Conservation (phyloP, 805 yeast species). For the Myxozyma monticola region DNA sequence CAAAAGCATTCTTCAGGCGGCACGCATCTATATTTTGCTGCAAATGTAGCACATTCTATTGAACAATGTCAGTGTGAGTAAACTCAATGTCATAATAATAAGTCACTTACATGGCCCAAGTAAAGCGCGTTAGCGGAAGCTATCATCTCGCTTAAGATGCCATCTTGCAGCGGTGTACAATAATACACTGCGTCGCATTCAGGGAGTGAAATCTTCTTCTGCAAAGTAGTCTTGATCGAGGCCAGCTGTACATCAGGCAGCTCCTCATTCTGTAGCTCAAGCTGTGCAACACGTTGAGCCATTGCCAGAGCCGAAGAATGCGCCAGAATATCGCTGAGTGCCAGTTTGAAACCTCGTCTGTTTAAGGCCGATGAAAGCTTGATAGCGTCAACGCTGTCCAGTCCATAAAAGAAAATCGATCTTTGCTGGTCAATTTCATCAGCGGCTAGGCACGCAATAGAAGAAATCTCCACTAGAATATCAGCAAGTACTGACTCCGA, state of each 20-base stretch:
- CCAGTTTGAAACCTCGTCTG: slow-evolving; percentile 9
- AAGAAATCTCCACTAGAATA: slow-evolving; percentile 5
- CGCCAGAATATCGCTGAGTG: slow-evolving; percentile 19
- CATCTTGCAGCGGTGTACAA: slow-evolving; percentile 34
- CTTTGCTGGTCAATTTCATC: not conserved
- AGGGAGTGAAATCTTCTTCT: not conserved
- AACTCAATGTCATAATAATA: not conserved
- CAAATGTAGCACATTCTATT: slow-evolving; percentile 19
- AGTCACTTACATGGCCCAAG: slow-evolving; percentile 20
- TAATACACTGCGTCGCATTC: slow-evolving; percentile 11
- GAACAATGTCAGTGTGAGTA: not conserved
- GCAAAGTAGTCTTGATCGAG: not conserved
- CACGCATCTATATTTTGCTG: slow-evolving; percentile 9
- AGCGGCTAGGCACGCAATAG: slow-evolving; percentile 6
- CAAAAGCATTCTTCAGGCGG: slow-evolving; percentile 19
- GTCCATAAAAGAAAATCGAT: slow-evolving; percentile 29
- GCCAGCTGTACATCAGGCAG: not conserved
- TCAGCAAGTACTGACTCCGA: no score
- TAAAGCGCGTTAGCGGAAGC: slow-evolving; percentile 13
- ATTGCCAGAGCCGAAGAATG: slow-evolving; percentile 17
- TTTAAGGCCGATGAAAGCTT: slow-evolving; percentile 20
- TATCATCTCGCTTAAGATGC: slow-evolving; percentile 24
- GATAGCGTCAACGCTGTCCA: slow-evolving; percentile 34
- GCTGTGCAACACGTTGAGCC: slow-evolving; percentile 3
- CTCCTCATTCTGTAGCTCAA: not conserved